Conservation (phyloP, 306 rosid genomes). For the Malus orientalis region DNA sequence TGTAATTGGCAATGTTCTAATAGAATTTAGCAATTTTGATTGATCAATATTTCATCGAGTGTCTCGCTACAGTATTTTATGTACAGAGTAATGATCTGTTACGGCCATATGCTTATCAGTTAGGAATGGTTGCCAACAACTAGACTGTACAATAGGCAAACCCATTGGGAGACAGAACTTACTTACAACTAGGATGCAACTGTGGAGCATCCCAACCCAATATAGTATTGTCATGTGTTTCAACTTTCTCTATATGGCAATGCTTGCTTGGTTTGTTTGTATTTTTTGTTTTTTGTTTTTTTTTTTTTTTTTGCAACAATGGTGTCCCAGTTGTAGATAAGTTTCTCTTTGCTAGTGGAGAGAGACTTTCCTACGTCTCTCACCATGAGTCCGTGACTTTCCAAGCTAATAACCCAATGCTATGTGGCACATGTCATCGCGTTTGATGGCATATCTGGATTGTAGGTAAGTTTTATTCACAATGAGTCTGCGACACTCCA, state of each 20-base stretch:
- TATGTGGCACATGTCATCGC: not conserved
- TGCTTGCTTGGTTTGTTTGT: not conserved
- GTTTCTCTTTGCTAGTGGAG: too few species aligned
- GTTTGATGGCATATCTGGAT: not conserved
- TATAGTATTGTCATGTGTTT: not conserved
- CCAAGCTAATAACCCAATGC: not conserved
- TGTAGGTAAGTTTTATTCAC: not conserved
- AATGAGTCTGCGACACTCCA: fast-evolving
- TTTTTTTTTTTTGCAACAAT: not conserved
- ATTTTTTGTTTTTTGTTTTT: too few species aligned
- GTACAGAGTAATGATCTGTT: not conserved
- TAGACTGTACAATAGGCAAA: not conserved
- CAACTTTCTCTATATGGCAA: fast-evolving
- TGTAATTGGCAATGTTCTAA: too few species aligned
- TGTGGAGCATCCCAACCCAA: not conserved
- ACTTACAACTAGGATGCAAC: not conserved
- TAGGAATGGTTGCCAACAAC: not conserved
- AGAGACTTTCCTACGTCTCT: not conserved
- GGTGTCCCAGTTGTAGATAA: too few species aligned
- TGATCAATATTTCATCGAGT: not conserved
- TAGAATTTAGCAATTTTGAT: not conserved
- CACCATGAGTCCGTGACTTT: not conserved
- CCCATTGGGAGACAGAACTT: not conserved
- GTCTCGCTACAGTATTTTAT: not conserved
- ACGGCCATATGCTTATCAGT: not conserved